phyloP scores from a whole-genome alignment of 306 rosid species.

The Malus asiatica region DNA sequence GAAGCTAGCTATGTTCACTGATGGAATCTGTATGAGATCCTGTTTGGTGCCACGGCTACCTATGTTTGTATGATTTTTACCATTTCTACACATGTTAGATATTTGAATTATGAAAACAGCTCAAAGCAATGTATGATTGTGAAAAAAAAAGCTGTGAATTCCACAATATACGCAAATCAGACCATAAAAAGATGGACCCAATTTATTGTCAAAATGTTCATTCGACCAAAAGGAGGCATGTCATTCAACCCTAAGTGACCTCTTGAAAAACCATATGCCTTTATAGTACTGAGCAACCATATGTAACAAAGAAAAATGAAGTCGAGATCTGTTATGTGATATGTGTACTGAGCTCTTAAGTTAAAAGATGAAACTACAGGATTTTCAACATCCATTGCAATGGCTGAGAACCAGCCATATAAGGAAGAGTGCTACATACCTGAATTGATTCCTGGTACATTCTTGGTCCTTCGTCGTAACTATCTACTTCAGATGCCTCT shows the following conservation, averaged over 20 bases:
- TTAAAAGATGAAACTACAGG: background rate
- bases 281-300: background rate
- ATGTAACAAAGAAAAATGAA: background rate
- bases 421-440: conserved; percentile 33
- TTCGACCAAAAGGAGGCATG: no score
- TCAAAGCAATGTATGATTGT: background rate
- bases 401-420: conserved; percentile 8
- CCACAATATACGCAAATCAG: no score
- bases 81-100: no score
- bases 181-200: no score
- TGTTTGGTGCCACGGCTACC: no score
- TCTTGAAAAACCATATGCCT: background rate
- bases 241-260: background rate
- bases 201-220: no score
- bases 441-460: conserved; percentile 25
- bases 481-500: conserved; percentile 27
- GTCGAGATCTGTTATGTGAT: background rate
- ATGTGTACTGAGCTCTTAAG: background rate
- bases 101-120: no score
- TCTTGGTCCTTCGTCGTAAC: conserved; percentile 25
- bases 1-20: no score
- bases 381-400: background rate
- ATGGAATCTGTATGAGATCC: no score
- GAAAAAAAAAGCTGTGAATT: background rate
- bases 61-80: no score